Percentiles rank a stretch among this genome's conserved stretches.
These are phyloP conservation scores for Nitzschia putrida DNA, from an alignment of 108 stramenopile genomes.

Conservation along the genomic window DNA sequence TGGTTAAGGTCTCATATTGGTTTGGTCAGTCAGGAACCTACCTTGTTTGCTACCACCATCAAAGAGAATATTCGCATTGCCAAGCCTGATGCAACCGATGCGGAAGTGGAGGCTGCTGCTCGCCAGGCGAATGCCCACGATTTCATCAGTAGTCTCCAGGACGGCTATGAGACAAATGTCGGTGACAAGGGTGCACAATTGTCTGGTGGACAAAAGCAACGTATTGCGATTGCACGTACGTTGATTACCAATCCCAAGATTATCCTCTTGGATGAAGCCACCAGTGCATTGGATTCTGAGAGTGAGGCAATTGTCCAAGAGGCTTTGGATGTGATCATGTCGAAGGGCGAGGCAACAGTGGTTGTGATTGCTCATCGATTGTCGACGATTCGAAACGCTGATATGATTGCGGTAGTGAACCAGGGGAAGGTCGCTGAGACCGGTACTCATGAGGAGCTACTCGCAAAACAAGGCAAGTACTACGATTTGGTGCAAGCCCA, in stretches of 20 bases:
- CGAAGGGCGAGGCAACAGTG: constrained; percentile 53
- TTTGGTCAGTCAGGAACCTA: constrained; percentile 84
- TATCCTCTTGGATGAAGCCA: constrained; percentile 70
- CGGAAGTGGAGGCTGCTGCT: constrained; percentile 71
- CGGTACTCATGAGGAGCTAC: constrained; percentile 88
- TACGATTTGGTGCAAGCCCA: constrained; percentile 46
- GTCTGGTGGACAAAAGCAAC: constrained; percentile 50
- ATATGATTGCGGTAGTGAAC: constrained; percentile 86
- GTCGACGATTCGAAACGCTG: constrained; percentile 82
- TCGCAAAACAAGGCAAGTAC: constrained; percentile 44
- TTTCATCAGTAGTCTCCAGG: constrained; percentile 60
- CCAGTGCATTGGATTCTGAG: constrained; percentile 72
- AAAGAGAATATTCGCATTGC: constrained; percentile 82
- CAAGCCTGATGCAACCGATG: constrained; percentile 44
- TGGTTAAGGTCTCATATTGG: constrained; percentile 80
- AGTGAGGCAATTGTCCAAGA: constrained; percentile 79
- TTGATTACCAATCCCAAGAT: constrained; percentile 66
- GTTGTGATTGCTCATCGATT: constrained; percentile 91
- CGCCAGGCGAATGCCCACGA: constrained; percentile 79
- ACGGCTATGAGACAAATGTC: constrained; percentile 78
- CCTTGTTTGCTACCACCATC: constrained; percentile 77
- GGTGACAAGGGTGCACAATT: constrained; percentile 50
- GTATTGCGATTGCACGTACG: constrained; percentile 82
- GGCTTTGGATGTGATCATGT: constrained; percentile 66
- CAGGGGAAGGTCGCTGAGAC: constrained; percentile 80